Base-by-base conservation (phyloP, 176 grass and related monocot species). In the Hordeum marinum region DNA sequence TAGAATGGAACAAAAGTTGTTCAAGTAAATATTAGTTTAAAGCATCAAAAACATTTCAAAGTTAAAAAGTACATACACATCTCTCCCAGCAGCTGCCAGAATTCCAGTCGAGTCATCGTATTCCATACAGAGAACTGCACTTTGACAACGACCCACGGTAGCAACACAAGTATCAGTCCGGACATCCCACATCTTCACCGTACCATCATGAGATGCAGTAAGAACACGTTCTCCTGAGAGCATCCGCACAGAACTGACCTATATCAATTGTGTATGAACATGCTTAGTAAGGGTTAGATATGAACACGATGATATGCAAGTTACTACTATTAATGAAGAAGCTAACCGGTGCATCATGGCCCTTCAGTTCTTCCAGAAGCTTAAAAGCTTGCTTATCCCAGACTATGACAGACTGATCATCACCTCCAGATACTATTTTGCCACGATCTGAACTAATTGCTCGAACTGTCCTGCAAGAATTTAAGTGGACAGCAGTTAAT, bases 141-240 rank as follows among this genome's bases (percentile, higher is more conserved):
- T 96, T 89, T 92, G 87, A 90, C 87, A 96, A 70, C 91, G 93
- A 83, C 93, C 96, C 86, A 99, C 96, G 8, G 96, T 99, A 77
- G 88, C 96, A 64, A 99, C 96, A 89, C 96, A 99, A 50, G 91
- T 99, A 89, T 99, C 96, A 76, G 96, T 99, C 84, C 96, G 88
- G 20, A 99, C 96, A 85, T 99, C 96, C 96, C 96, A 99, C 96
- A 99, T 99, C 79, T 96, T 99, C 21, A 99, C 93, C 25, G 88
- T 94, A 69, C 96, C 96, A 86, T 99, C 96, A 86, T 99, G 93
- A 40, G 96, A 85, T 82, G 91, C 80, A 67, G 91, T 99, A 85
- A 99, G 93, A 77, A 99, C 96, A 29, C 96, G 93, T 81, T 99
- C 96, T 71, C 96, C 96, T 82, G 96, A 99, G 71, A 99, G 91